Evolutionary conservation across 768 basidiomycete genomes (phyloP).

Genomic region (Steccherinum ochraceum): DNA sequence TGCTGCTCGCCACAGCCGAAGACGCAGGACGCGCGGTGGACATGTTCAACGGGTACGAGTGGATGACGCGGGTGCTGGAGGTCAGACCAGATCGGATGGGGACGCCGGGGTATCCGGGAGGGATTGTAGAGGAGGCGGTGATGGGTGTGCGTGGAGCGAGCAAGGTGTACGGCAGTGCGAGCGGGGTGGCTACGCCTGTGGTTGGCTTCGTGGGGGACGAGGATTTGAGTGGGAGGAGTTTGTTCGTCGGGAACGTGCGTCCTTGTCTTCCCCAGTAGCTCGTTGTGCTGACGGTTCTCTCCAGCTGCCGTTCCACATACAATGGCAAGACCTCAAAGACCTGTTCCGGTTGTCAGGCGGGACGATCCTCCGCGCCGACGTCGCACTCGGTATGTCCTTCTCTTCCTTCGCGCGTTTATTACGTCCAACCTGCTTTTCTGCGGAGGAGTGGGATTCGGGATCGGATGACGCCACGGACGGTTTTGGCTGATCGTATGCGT

Average conservation of each 20-base stretch:
- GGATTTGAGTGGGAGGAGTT: constrained; percentile 38
- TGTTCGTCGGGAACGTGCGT: constrained; percentile 89
- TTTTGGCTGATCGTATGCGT: background rate
- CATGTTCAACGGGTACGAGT: constrained; percentile 95
- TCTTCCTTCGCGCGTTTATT: too few relatives aligned
- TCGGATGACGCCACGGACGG: too few relatives aligned
- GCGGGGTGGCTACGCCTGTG: background rate
- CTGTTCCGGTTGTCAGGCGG: constrained; percentile 82
- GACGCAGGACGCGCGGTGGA: constrained; percentile 94
- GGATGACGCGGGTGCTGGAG: constrained; percentile 90
- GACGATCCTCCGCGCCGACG: constrained; percentile 84
- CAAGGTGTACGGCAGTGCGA: too few relatives aligned
- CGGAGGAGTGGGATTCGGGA: too few relatives aligned
- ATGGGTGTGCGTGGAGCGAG: too few relatives aligned
- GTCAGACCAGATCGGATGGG: constrained; percentile 82
- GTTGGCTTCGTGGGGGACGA: background rate
- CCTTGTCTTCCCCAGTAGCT: background rate
- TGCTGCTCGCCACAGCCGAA: constrained; percentile 88
- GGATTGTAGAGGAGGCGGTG: background rate
- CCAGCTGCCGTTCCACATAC: constrained; percentile 86
- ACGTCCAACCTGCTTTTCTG: too few relatives aligned
- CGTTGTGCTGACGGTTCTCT: background rate
- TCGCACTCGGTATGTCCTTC: constrained; percentile 54
- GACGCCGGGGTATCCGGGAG: background rate
- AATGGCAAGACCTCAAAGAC: constrained; percentile 99